A percentile compares a stretch with the other conserved stretches of the same genome.
These are phyloP conservation scores for Botrytis squamosa DNA, from an alignment of 2,329 filamentous ascomycete species.

Conservation along the genomic window DNA sequence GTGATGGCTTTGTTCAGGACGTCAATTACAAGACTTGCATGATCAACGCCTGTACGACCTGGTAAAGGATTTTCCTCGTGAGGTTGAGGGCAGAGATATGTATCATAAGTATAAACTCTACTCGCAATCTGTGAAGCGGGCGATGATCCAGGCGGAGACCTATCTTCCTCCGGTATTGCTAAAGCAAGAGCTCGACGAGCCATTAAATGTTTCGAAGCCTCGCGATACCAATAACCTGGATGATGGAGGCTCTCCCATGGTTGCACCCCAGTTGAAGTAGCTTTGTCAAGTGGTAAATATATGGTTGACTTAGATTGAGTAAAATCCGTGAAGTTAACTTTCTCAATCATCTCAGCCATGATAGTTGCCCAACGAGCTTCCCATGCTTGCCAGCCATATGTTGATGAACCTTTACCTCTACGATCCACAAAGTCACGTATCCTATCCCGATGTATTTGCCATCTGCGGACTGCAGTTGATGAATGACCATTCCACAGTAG, in stretches of 20 bases:
- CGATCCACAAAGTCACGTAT: conserved; percentile 77
- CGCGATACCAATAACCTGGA: conserved; percentile 64
- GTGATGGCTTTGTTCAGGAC: conserved; percentile 50
- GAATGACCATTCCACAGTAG: conserved; percentile 76
- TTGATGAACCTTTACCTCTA: conserved; percentile 78
- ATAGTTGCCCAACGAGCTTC: conserved; percentile 69
- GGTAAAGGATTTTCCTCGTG: conserved; percentile 57
- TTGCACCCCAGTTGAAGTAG: conserved; percentile 51
- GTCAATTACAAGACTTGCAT: conserved; percentile 55
- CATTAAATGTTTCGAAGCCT: conserved; percentile 57
- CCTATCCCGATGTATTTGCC: conserved; percentile 73
- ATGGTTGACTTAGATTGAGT: conserved; percentile 46
- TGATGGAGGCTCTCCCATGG: conserved; percentile 67
- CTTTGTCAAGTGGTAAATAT: conserved; percentile 59
- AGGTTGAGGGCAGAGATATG: conserved; percentile 64
- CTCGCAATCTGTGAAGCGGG: conserved; percentile 48
- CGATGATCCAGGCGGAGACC: conserved; percentile 50
- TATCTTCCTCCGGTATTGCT: conserved; percentile 59
- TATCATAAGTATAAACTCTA: conserved; percentile 60
- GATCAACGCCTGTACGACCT: conserved; percentile 50
- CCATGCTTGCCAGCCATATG: conserved; percentile 95
- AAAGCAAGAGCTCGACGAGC: conserved; percentile 54
- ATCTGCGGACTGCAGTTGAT: conserved; percentile 76
- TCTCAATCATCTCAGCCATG: conserved; percentile 61
- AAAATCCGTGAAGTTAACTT: conserved; percentile 52